Evolutionary conservation across 108 stramenopile genomes (phyloP).

Genomic region (Cylindrotheca fusiformis): DNA sequence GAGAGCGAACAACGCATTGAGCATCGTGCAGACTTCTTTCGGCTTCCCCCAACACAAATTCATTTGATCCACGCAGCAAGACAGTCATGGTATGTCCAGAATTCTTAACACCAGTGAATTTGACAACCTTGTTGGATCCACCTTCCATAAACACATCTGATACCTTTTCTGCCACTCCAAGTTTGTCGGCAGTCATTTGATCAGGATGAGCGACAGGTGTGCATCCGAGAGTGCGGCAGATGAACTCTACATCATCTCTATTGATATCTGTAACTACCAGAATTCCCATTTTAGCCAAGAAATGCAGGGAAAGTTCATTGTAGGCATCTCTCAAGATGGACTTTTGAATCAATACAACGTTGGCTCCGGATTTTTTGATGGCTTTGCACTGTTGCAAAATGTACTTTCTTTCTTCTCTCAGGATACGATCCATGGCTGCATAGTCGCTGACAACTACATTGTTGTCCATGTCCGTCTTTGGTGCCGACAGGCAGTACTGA

Average conservation of each 20-base stretch:
- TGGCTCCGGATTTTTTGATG: conserved; percentile 97
- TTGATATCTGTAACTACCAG: conserved; percentile 98
- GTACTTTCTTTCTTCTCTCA: conserved; percentile 97
- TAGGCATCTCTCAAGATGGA: conserved; percentile 98
- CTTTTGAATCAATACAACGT: conserved; percentile 98
- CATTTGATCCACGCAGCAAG: conserved; percentile 94
- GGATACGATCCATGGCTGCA: conserved; percentile 98
- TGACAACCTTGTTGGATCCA: conserved; percentile 91
- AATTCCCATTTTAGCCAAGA: conserved; percentile 99
- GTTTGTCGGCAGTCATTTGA: conserved; percentile 84
- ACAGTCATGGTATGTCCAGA: conserved; percentile 92
- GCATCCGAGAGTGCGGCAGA: conserved; percentile 92
- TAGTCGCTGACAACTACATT: conserved; percentile 98
- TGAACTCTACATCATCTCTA: conserved; percentile 94
- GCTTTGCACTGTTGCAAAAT: conserved; percentile 95
- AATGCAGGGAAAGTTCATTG: conserved; percentile 98
- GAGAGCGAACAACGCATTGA: conserved; percentile 95
- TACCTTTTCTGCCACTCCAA: conserved; percentile 85
- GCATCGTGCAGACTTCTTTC: conserved; percentile 99
- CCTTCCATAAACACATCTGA: conserved; percentile 95
- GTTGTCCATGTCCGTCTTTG: conserved; percentile 99
- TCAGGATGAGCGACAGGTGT: conserved; percentile 96
- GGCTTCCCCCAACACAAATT: conserved; percentile 98
- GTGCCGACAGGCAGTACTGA: conserved; percentile 97
- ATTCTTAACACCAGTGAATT: conserved; percentile 93